Percentiles rank a stretch among this genome's conserved stretches.
Evolutionary conservation across 2,329 filamentous ascomycete genomes (phyloP).

Genomic region (Pezicula carpinea): DNA sequence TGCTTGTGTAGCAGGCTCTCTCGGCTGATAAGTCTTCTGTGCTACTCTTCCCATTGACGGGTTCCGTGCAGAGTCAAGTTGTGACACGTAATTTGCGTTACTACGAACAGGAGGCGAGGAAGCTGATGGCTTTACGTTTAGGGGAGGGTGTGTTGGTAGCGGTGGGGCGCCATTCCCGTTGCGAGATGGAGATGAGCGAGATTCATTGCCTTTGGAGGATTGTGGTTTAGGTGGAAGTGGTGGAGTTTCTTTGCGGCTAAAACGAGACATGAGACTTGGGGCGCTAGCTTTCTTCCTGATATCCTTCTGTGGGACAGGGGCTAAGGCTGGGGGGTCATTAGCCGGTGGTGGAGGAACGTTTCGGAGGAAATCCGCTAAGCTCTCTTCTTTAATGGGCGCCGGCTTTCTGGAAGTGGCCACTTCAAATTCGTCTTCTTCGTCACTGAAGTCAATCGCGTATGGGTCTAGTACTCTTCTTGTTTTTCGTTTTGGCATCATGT

Average conservation of each 20-base stretch:
- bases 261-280: conserved; percentile 56
- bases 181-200: conserved; percentile 23
- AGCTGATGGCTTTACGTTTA: conserved; percentile 50
- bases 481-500: conserved; percentile 64
- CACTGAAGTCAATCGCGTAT: conserved; percentile 81
- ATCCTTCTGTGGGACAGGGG: conserved; percentile 21
- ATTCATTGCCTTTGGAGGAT: conserved; percentile 23
- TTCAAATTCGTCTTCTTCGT: conserved; percentile 32
- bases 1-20: conserved; percentile 22
- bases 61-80: conserved; percentile 17
- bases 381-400: conserved; percentile 48
- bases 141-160: conserved; percentile 29
- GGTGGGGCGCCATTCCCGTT: conserved; percentile 29
- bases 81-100: conserved; percentile 15
- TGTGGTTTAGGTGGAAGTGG: conserved; percentile 32
- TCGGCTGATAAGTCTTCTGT: conserved; percentile 46
- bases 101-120: conserved; percentile 31
- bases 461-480: conserved; percentile 79
- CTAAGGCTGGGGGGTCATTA: conserved; percentile 10
- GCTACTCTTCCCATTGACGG: conserved; percentile 27
- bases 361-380: conserved; percentile 67
- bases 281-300: conserved; percentile 63
- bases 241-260: conserved; percentile 34
- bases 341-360: conserved; percentile 62
- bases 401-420: conserved; percentile 9